phyloP scores from a whole-genome alignment of 305 asterid genomes.

The Solanum aculeatissimum region DNA sequence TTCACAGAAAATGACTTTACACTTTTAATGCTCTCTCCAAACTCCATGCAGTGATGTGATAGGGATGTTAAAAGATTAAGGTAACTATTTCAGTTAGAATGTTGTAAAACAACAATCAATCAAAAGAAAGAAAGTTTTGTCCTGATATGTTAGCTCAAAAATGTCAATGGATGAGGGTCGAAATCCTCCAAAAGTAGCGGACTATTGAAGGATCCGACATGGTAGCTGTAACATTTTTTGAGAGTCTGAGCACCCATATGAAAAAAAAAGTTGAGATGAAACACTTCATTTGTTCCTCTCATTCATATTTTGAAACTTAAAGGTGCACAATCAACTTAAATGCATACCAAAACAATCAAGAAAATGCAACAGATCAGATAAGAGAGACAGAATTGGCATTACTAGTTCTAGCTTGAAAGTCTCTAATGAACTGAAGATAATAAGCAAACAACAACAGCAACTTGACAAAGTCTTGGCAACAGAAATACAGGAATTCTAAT shows the following conservation, averaged over 20 bases:
- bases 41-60: constrained; percentile 29
- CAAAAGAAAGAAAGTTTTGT: neutral
- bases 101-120: constrained; percentile 8
- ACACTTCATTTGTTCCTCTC: constrained; percentile 1
- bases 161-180: neutral
- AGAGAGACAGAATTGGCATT: too few relatives aligned
- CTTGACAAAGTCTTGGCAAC: constrained; percentile 12
- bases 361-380: neutral
- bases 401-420: neutral
- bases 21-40: neutral
- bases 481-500: constrained; percentile 15
- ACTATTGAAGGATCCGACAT: neutral
- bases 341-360: neutral
- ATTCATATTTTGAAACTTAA: neutral
- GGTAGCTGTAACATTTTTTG: neutral
- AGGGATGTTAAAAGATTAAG: constrained; percentile 26
- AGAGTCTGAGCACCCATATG: neutral
- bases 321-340: constrained; percentile 11
- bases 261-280: constrained; percentile 15
- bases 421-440: constrained; percentile 2
- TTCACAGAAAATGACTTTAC: neutral
- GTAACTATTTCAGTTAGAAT: constrained; percentile 12
- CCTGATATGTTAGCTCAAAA: neutral
- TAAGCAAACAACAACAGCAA: neutral
- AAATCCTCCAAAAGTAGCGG: neutral